A percentile compares a stretch with the other conserved stretches of the same genome.
These are phyloP conservation scores for Zygosaccharomyces sapae DNA, from an alignment of 1,139 yeast species.

Conservation along the genomic window DNA sequence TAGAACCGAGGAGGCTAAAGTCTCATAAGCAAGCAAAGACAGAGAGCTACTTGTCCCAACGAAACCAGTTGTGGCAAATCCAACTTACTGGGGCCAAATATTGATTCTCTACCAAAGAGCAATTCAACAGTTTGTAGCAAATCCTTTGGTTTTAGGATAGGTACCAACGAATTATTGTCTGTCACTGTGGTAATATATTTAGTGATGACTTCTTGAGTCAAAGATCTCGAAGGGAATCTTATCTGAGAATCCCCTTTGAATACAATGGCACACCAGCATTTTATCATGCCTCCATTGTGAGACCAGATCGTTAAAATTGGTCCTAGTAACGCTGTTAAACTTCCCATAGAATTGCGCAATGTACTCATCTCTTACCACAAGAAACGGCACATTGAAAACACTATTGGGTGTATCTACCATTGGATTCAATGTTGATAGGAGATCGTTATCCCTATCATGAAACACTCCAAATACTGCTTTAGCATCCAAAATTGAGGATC, in stretches of 20 bases:
- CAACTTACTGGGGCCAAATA: slow-evolving; percentile 18
- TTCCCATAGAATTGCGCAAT: slow-evolving; percentile 19
- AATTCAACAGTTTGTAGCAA: slow-evolving; percentile 19
- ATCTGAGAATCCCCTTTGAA: slow-evolving; percentile 14
- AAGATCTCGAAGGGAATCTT: slow-evolving; percentile 20
- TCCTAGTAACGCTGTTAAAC: slow-evolving; percentile 13
- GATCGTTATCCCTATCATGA: slow-evolving; percentile 8
- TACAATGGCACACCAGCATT: slow-evolving; percentile 7
- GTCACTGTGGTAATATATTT: slow-evolving; percentile 19
- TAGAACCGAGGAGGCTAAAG: slow-evolving; percentile 26
- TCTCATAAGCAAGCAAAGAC: slow-evolving; percentile 25
- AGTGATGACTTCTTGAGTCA: slow-evolving; percentile 20
- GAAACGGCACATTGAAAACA: slow-evolving; percentile 15
- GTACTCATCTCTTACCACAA: slow-evolving; percentile 22
- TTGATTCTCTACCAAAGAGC: slow-evolving; percentile 22
- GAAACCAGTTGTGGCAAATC: slow-evolving; percentile 23
- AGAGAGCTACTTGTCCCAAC: slow-evolving; percentile 26
- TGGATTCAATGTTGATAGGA: slow-evolving; percentile 14
- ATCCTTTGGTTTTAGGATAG: slow-evolving; percentile 23
- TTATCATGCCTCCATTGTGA: slow-evolving; percentile 16
- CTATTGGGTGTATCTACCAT: slow-evolving; percentile 15
- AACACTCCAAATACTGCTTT: slow-evolving; percentile 21
- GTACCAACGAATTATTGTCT: slow-evolving; percentile 23
- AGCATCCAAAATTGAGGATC: slow-evolving; percentile 28
- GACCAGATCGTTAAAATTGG: slow-evolving; percentile 14